Evolutionary conservation across 495 filamentous ascomycete species (phyloP), one percentile per base, ranked within the genome.

Genomic region (Bombardia bombarda): DNA sequence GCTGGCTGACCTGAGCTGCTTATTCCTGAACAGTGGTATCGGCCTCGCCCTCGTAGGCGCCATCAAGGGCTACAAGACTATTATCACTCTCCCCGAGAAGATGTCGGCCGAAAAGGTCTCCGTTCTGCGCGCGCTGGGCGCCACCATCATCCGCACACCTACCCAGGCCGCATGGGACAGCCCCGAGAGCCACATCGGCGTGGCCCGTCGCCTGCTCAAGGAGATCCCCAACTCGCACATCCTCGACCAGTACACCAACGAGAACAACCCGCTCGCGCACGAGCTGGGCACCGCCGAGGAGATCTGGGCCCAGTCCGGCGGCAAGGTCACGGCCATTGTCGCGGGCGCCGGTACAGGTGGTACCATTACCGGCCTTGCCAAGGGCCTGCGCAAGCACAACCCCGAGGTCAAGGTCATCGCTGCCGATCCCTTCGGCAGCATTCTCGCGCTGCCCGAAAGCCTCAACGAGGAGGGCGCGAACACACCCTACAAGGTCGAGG

Each of bases 61-160:
- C 7, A 83, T 99, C 46, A 96, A 96, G 69, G 90, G 86, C 38
- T 98, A 99, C 68, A 92, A 90, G 63, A 92, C 87, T 13, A 96
- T 99, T 63, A 99, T 99, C 57, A 99, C 92, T 1, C 78, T 99
- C 2, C 92, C 92, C 28, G 92, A 99, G 69, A 99, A 99, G 72
- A 99, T 99, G 92, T 95, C 88, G 5, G 79, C 87, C 21, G 92
- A 99, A 66, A 99, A 99, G 62, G 93, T 99, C 10, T 79, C 89
- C 2, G 92, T 99, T 9, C 72, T 99, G 20, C 80, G 86, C 35
- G 90, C 92, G 14, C 75, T 99, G 24, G 92, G 92, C 45, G 90
- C 92, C 18, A 95, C 92, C 51, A 97, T 99, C 58, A 95, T 99
- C 51, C 84, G 92, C 37, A 99, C 92, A 1, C 93, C 92, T 20